phyloP scores from a whole-genome alignment of 768 basidiomycete species.

The Pholiota conissans region DNA sequence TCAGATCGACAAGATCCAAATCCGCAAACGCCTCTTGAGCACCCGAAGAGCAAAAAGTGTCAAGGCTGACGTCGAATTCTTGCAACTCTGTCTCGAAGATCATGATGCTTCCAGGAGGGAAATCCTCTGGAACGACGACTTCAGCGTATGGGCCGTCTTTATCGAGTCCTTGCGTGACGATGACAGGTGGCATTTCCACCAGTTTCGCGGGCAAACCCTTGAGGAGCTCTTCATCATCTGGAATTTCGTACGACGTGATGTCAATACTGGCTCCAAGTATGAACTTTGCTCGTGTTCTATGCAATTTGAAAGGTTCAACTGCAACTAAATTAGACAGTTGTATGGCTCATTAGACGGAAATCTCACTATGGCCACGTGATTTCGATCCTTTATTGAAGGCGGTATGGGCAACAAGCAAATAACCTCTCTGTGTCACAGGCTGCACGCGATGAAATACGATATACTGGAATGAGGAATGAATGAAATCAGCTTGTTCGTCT shows the following conservation, averaged over 20 bases:
- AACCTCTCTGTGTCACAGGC: constrained; percentile 87
- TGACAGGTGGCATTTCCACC: constrained; percentile 58
- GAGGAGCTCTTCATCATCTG: constrained; percentile 51
- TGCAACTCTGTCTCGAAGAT: constrained; percentile 86
- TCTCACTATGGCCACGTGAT: constrained; percentile 79
- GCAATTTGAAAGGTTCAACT: constrained; percentile 87
- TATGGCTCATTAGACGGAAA: too few relatives aligned
- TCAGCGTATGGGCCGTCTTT: constrained; percentile 71
- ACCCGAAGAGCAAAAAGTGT: constrained; percentile 68
- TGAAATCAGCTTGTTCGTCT: neutral
- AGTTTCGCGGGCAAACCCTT: constrained; percentile 75
- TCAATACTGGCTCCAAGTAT: constrained; percentile 78
- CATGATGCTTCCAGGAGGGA: constrained; percentile 96
- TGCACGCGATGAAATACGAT: constrained; percentile 92
- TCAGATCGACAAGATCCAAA: constrained; percentile 85
- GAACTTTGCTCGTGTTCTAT: constrained; percentile 76
- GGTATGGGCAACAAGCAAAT: constrained; percentile 88
- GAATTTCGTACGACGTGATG: constrained; percentile 59
- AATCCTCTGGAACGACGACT: constrained; percentile 80
- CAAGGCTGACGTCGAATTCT: constrained; percentile 68
- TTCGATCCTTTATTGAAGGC: constrained; percentile 85
- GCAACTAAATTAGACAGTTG: too few relatives aligned
- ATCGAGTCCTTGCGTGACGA: constrained; percentile 63
- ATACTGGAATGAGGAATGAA: constrained; percentile 56
- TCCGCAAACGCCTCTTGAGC: constrained; percentile 72